These are phyloP conservation scores for Fusarium longipes DNA, from an alignment of 2,329 filamentous ascomycete species.

Conservation along the genomic window DNA sequence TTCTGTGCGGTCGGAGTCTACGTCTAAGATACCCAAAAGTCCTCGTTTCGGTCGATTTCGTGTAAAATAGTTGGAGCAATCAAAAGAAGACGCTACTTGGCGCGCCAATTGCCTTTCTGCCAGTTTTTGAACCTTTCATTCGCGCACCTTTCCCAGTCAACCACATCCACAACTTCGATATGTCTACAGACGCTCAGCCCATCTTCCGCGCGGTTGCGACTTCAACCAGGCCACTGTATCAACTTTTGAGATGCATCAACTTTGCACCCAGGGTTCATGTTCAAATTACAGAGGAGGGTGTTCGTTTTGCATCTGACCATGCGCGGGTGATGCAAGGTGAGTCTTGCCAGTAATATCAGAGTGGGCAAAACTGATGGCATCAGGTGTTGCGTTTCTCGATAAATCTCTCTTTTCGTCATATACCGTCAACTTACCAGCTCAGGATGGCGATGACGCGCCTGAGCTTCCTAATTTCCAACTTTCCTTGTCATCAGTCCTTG, in stretches of 20 bases:
- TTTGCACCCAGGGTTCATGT: slow-evolving; percentile 69
- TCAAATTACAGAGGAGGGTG: slow-evolving; percentile 84
- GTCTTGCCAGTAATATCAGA: slow-evolving; percentile 28
- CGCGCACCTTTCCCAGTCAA: slow-evolving; percentile 10
- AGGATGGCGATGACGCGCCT: slow-evolving; percentile 53
- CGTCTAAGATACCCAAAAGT: slow-evolving; percentile 74
- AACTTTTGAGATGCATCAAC: slow-evolving; percentile 68
- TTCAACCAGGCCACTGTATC: slow-evolving; percentile 80
- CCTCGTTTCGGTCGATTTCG: slow-evolving; percentile 47
- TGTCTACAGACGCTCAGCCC: slow-evolving; percentile 55
- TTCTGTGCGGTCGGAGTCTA: slow-evolving; percentile 99
- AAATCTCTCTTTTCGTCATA: slow-evolving; percentile 90
- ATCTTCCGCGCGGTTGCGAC: slow-evolving; percentile 81
- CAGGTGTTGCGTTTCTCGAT: slow-evolving; percentile 78
- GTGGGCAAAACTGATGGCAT: slow-evolving; percentile 14
- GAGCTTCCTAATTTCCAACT: slow-evolving; percentile 82
- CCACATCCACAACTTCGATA: slow-evolving; percentile 27
- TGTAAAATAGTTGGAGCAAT: slow-evolving; percentile 55
- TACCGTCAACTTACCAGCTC: slow-evolving; percentile 66
- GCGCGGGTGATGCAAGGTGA: slow-evolving; percentile 90
- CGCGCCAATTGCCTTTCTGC: slow-evolving; percentile 45
- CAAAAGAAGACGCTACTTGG: slow-evolving; percentile 48
- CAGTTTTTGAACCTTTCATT: slow-evolving; percentile 35
- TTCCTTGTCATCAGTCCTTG: slow-evolving; percentile 85
- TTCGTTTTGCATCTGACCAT: slow-evolving; percentile 90